Evolutionary conservation across 306 rosid genomes (phyloP), one percentile per base, ranked within the genome.

Genomic region (Gleditsia sinensis): DNA sequence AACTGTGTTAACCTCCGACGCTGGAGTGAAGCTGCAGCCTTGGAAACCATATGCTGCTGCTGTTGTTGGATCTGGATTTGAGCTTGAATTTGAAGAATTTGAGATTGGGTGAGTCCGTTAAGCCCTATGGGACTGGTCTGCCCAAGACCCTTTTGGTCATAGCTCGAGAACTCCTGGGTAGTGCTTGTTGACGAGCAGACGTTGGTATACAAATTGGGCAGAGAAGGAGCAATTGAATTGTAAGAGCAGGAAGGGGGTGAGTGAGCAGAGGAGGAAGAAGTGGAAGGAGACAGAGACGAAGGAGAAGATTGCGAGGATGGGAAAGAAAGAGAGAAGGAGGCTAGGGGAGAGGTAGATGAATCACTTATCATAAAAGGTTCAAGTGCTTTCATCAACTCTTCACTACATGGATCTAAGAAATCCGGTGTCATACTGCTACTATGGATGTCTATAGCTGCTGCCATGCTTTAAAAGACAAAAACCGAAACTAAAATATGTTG

Each of bases 371-470:
- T 80, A 77, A 77, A 88, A 85, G 98, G 93, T 73, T 80, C 66
- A 58, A 91, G 91, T 77, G 93, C 89, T 78, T 70, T 90, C 93
- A 91, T 87, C 23, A 91, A 77, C 75, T 88, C 97, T 73, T 87
- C 95, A 19, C 67, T 80, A 10, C 61, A 71, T 0, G 90, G 86
- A 81, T 92, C 96, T 37, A 84, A 74, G 69, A 83, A 81, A 72
- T 75, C 72, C 14, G 76, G 48, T 43, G 48, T 25, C 8, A 66
- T 34, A 61, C 30, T 80, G 78, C 57, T 72, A 10, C 50, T 83
- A 81, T 79, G 83, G 36, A 77, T n/a, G 74, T 81, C 91, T 77
- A 85, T 77, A 36, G 85, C 78, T 25, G 87, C 74, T 48, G 86
- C 83, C 97, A 89, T 92, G 70, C 7, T 21, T 71, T 63, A 58